Conservation (phyloP, 2,329 filamentous ascomycete genomes). For the Ceratocystis smalleyi region DNA sequence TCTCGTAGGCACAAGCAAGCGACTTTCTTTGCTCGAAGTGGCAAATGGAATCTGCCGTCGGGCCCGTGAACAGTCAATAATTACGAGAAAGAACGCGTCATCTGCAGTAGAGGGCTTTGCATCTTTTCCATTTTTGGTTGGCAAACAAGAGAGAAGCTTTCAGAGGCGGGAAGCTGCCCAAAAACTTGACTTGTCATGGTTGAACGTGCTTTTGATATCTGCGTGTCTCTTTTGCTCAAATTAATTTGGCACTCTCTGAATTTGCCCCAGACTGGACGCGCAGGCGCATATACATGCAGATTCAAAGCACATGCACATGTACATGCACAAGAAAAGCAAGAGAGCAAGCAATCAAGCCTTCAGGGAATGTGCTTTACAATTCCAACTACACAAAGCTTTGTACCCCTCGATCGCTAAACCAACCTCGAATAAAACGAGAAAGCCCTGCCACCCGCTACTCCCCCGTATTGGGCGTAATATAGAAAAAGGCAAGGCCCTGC, state of each 20-base stretch:
- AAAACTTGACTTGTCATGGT: not conserved
- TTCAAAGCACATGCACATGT: not conserved
- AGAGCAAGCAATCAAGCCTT: too few species aligned
- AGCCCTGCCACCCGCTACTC: too few species aligned
- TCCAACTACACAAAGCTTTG: too few species aligned
- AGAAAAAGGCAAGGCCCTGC: not conserved
- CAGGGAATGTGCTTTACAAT: too few species aligned
- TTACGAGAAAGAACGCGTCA: not conserved
- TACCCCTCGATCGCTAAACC: too few species aligned
- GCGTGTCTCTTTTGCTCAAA: not conserved
- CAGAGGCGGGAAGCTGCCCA: not conserved
- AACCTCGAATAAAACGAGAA: not conserved
- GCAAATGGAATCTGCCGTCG: not conserved
- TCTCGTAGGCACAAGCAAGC: not conserved
- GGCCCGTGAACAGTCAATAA: not conserved
- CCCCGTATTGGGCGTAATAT: not conserved
- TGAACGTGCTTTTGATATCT: not conserved
- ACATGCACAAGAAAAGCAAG: not conserved
- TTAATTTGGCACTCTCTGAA: not conserved
- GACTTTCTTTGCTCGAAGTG: not conserved
- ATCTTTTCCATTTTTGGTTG: too few species aligned
- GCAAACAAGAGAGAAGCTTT: too few species aligned
- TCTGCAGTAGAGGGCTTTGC: not conserved
- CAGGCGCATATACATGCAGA: not conserved
- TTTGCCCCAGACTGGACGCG: not conserved